Conservation (phyloP, 2,329 filamentous ascomycete species). For the Trichoderma simmonsii region DNA sequence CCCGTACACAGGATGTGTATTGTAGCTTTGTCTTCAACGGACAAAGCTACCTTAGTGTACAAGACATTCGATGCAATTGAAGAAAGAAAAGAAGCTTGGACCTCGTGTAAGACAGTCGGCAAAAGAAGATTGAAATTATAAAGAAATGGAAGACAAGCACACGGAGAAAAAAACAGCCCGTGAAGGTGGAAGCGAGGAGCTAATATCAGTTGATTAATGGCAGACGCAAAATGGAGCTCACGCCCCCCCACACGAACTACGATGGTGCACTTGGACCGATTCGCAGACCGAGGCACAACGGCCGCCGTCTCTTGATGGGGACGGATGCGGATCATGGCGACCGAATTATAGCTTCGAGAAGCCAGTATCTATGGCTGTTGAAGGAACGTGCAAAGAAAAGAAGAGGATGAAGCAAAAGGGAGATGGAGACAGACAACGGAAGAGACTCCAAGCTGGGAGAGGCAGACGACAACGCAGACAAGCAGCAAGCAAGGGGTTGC, state of each 20-base stretch:
- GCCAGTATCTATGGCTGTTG: neutral
- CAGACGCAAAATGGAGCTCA: slow-evolving; percentile 11
- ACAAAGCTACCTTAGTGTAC: neutral
- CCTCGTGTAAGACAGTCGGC: neutral
- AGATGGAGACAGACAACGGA: neutral
- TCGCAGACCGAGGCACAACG: slow-evolving; percentile 11
- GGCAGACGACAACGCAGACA: neutral
- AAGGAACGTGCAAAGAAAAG: neutral
- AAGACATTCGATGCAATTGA: neutral
- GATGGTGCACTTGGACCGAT: slow-evolving; percentile 12
- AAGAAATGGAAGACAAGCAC: neutral
- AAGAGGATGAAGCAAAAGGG: neutral
- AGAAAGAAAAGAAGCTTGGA: neutral
- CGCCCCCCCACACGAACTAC: slow-evolving; percentile 3
- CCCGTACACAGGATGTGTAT: neutral
- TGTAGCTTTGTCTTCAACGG: neutral
- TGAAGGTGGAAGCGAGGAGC: slow-evolving; percentile 3
- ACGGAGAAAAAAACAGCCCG: neutral
- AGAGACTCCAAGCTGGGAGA: neutral
- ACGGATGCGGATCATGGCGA: neutral
- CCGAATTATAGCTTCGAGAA: neutral
- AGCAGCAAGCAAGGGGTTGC: neutral
- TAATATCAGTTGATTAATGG: neutral
- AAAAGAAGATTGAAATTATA: neutral
- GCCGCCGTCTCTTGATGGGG: neutral